Evolutionary conservation across 176 grass and related monocot genomes (phyloP).

Genomic region (Microstegium vimineum): DNA sequence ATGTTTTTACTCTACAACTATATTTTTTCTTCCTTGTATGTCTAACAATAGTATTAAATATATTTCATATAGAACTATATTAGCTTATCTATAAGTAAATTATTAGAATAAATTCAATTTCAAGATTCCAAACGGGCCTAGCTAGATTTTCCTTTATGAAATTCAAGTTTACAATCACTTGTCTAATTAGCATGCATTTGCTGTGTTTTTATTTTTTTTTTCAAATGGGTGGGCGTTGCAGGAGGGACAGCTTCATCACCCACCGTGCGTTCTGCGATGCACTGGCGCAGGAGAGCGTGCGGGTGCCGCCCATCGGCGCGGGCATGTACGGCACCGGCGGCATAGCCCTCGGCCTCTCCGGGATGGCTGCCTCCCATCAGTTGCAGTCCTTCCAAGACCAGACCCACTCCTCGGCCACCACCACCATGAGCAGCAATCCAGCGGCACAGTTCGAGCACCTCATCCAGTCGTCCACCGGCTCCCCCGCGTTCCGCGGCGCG

Average conservation of each 20-base stretch:
- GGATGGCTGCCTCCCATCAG: constrained; percentile 21
- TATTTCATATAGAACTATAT: no score
- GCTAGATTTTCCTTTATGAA: not conserved
- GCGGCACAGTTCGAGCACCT: constrained; percentile 55
- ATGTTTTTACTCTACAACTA: no score
- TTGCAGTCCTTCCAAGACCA: constrained; percentile 37
- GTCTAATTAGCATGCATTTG: not conserved
- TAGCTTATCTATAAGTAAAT: no score
- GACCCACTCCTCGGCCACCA: constrained; percentile 15
- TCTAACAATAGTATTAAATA: no score
- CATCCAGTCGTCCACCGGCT: constrained; percentile 6
- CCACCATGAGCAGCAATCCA: constrained; percentile 20
- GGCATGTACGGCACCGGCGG: constrained; percentile 37
- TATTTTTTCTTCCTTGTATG: no score
- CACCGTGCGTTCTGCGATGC: constrained; percentile 90
- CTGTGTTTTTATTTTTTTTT: not conserved
- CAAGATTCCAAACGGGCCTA: no score
- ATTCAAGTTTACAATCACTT: not conserved
- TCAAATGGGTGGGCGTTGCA: constrained; percentile 10
- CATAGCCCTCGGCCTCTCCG: constrained; percentile 53
- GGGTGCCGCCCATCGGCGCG: constrained; percentile 39
- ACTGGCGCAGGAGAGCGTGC: constrained; percentile 70
- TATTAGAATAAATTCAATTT: no score
- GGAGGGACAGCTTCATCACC: constrained; percentile 95
- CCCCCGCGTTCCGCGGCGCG: constrained; percentile 24